phyloP scores from a whole-genome alignment of 139 green algal species.

The Closterium sp. region DNA sequence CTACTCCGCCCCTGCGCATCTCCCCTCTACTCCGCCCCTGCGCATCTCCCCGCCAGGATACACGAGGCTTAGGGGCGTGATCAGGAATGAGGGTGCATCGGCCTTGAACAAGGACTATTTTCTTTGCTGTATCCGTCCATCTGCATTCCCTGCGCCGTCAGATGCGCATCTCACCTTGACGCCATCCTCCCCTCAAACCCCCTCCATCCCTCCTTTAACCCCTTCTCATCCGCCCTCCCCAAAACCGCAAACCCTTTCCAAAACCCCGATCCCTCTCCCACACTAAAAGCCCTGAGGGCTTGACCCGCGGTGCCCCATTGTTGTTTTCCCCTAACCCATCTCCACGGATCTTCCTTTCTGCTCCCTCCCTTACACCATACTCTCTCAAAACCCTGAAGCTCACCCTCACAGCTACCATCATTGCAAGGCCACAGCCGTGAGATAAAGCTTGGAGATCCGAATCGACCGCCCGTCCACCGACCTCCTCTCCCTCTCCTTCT shows the following conservation, averaged over 20 bases:
- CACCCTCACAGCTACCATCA: too few relatives aligned
- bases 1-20: too few relatives aligned
- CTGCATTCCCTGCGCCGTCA: not conserved
- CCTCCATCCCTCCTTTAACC: not conserved
- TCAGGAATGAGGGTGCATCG: not conserved
- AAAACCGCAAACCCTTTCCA: not conserved
- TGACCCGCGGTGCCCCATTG: too few relatives aligned
- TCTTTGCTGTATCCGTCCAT: not conserved
- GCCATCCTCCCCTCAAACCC: not conserved
- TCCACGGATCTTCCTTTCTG: not conserved
- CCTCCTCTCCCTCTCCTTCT: too few relatives aligned
- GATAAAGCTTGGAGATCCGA: too few relatives aligned
- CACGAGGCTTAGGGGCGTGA: not conserved
- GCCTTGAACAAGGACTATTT: not conserved
- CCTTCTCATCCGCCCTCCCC: not conserved
- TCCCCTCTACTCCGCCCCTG: too few relatives aligned
- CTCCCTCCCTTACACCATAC: not conserved
- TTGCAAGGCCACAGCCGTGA: not conserved
- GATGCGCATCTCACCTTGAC: not conserved
- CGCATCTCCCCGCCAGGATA: not conserved
- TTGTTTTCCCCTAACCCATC: too few relatives aligned
- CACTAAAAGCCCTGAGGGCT: too few relatives aligned
- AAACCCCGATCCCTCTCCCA: not conserved
- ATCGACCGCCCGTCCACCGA: too few relatives aligned
- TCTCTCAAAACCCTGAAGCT: not conserved